Conservation (phyloP, 2,329 filamentous ascomycete species). For the Coniochaeta ligniaria region DNA sequence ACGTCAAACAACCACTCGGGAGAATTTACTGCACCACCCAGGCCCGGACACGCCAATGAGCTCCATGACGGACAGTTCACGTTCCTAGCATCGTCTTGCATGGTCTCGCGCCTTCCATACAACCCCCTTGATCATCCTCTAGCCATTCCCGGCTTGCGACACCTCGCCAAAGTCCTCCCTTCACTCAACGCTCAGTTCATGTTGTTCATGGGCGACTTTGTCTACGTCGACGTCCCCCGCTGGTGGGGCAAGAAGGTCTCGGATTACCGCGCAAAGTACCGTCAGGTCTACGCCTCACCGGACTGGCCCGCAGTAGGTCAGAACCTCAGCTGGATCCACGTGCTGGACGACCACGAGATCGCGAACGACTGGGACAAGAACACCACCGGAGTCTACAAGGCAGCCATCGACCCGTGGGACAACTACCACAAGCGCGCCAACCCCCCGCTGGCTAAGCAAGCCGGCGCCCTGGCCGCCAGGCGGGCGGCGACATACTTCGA, state of each 20-base stretch:
- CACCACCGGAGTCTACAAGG: conserved; percentile 69
- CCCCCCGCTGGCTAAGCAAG: conserved; percentile 58
- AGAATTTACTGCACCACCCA: conserved; percentile 71
- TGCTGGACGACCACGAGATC: conserved; percentile 95
- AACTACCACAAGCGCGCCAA: conserved; percentile 83
- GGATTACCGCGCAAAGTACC: conserved; percentile 85
- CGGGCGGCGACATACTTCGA: conserved; percentile 72
- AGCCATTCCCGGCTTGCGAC: conserved; percentile 70
- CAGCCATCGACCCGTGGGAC: conserved; percentile 76
- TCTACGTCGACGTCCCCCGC: conserved; percentile 82
- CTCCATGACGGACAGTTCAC: conserved; percentile 67
- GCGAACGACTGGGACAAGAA: conserved; percentile 87
- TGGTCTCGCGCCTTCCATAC: conserved; percentile 88
- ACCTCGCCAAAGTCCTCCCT: conserved; percentile 67
- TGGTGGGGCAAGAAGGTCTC: conserved; percentile 65
- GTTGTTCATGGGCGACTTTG: conserved; percentile 82
- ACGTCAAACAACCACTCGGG: conserved; percentile 84
- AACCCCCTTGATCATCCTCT: conserved; percentile 76
- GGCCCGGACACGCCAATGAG: conserved; percentile 53
- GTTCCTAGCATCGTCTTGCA: conserved; percentile 88
- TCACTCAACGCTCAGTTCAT: conserved; percentile 69
- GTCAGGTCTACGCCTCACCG: conserved; percentile 90
- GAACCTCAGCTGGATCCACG: conserved; percentile 94
- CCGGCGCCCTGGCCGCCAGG: conserved; percentile 28
- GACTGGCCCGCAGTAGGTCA: conserved; percentile 74